Conservation (phyloP, 805 yeast genomes). For the Candida bentonensis region DNA sequence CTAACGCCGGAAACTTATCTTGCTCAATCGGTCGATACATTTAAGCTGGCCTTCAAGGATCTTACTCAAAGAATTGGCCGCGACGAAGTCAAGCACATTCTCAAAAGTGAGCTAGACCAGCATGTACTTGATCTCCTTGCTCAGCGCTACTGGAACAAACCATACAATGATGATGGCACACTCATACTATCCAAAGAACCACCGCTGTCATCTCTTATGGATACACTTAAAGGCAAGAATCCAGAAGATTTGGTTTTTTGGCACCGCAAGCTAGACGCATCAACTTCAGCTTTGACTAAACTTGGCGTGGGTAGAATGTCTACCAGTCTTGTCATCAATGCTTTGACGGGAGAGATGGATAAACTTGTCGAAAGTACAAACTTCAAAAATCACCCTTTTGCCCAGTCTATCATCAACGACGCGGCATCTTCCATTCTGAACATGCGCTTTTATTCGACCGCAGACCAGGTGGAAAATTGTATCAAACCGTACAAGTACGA, state of each 20-base stretch:
- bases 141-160: constrained; percentile 80
- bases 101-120: constrained; percentile 81
- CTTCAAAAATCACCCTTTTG: constrained; percentile 74
- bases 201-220: constrained; percentile 39
- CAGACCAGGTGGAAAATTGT: constrained; percentile 97
- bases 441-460: constrained; percentile 72
- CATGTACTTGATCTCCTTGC: constrained; percentile 77
- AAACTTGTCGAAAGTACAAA: constrained; percentile 62
- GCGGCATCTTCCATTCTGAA: constrained; percentile 74
- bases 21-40: constrained; percentile 78
- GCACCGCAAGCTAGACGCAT: constrained; percentile 74
- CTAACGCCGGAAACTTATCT: constrained; percentile 89
- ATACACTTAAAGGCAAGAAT: constrained; percentile 22
- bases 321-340: constrained; percentile 68
- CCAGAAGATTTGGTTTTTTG: constrained; percentile 61
- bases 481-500: constrained; percentile 96
- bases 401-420: constrained; percentile 64
- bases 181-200: constrained; percentile 18
- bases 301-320: constrained; percentile 88
- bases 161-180: constrained; percentile 19
- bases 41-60: constrained; percentile 79
- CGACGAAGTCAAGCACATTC: constrained; percentile 60
- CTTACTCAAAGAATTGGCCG: constrained; percentile 72
- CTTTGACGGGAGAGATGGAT: constrained; percentile 63
- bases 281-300: constrained; percentile 76